A percentile compares a stretch with the other conserved stretches of the same genome.
phyloP scores from a whole-genome alignment of 345 rosid genomes.

The Leavenworthia alabamica region DNA sequence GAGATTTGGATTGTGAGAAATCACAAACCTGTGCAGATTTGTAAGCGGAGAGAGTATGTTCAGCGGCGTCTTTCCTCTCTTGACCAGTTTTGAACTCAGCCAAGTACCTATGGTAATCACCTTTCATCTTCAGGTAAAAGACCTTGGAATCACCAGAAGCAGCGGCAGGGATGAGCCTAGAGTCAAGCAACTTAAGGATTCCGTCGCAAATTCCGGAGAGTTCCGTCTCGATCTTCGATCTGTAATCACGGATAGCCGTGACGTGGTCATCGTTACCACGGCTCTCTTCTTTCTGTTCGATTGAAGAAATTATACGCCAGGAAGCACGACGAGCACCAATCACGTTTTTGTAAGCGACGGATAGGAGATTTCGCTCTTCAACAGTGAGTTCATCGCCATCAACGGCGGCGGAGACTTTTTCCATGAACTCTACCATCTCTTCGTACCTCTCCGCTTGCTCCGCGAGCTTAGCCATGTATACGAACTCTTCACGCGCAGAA shows the following conservation, averaged over 20 bases:
- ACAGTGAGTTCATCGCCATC: constrained; percentile 71
- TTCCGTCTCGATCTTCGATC: constrained; percentile 80
- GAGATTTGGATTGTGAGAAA: not conserved
- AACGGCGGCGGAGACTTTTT: constrained; percentile 62
- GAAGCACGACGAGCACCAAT: constrained; percentile 95
- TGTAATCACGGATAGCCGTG: constrained; percentile 65
- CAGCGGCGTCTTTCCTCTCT: constrained; percentile 90
- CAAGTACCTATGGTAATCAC: constrained; percentile 86
- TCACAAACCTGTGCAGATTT: constrained; percentile 78
- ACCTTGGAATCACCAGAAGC: constrained; percentile 79
- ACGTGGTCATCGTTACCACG: constrained; percentile 96
- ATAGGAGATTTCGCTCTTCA: constrained; percentile 91
- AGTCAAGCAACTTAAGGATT: constrained; percentile 75
- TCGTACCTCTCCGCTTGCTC: constrained; percentile 98
- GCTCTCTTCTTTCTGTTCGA: constrained; percentile 96
- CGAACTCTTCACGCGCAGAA: constrained; percentile 70
- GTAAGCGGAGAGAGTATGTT: constrained; percentile 85
- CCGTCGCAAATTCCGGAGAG: constrained; percentile 84
- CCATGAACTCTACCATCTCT: constrained; percentile 98
- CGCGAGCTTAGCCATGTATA: constrained; percentile 97
- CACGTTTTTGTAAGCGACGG: constrained; percentile 94
- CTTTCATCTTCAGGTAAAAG: constrained; percentile 91
- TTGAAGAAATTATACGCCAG: constrained; percentile 92
- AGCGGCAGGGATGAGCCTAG: constrained; percentile 68
- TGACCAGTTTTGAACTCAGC: constrained; percentile 87